phyloP scores from a whole-genome alignment of 306 rosid species.

The Abrus pulchellus region DNA sequence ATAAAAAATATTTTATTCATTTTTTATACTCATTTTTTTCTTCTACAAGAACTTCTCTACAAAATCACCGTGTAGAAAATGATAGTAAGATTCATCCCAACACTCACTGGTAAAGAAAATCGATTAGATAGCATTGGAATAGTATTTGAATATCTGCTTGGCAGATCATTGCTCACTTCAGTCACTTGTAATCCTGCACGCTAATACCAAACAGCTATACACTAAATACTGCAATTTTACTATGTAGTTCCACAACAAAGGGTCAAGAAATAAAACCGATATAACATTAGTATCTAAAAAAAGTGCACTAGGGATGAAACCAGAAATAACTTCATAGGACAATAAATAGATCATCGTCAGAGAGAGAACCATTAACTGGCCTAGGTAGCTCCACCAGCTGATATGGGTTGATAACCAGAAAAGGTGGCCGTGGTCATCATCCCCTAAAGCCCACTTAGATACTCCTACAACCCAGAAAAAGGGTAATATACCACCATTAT shows the following conservation, averaged over 20 bases:
- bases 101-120: background rate
- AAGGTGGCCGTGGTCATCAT: constrained; percentile 45
- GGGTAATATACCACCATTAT: constrained; percentile 21
- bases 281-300: constrained; percentile 29
- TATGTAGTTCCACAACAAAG: constrained; percentile 25
- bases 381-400: constrained; percentile 47
- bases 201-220: constrained; percentile 38
- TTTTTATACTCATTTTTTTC: no score
- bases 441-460: constrained; percentile 63
- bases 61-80: background rate
- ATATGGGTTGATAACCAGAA: constrained; percentile 47
- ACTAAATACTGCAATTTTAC: constrained; percentile 34
- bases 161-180: background rate
- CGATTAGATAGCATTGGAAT: background rate
- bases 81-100: background rate
- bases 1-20: no score
- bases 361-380: constrained; percentile 49
- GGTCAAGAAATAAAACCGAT: constrained; percentile 27
- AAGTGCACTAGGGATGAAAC: constrained; percentile 49
- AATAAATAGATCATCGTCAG: constrained; percentile 37
- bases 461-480: constrained; percentile 56
- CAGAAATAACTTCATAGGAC: constrained; percentile 50
- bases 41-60: no score
- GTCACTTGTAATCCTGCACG: background rate
- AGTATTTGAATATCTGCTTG: background rate